Evolutionary conservation across 2,329 filamentous ascomycete species (phyloP).

Genomic region (Colletotrichum salicis): DNA sequence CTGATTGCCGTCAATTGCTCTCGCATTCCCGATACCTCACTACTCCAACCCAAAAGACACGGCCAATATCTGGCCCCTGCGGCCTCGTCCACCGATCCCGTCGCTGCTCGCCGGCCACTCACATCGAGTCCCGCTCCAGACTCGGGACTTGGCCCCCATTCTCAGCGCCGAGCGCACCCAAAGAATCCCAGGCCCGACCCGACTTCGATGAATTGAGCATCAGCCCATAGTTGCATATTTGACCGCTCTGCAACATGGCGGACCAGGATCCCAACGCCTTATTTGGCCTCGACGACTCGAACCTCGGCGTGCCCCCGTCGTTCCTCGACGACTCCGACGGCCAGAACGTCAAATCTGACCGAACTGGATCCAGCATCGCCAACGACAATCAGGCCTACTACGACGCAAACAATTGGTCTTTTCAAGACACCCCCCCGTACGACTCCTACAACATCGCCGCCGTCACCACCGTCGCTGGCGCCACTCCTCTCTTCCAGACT

Average conservation of each 20-base stretch:
- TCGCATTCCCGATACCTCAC: constrained; percentile 4
- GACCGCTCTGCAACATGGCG: constrained; percentile 46
- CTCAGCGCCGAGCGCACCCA: not conserved
- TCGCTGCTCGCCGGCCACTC: constrained; percentile 26
- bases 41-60: not conserved
- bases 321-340: constrained; percentile 47
- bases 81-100: constrained; percentile 18
- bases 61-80: constrained; percentile 9
- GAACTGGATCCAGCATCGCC: constrained; percentile 36
- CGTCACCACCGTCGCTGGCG: constrained; percentile 48
- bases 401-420: constrained; percentile 58
- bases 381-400: constrained; percentile 42
- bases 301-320: constrained; percentile 42
- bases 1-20: constrained; percentile 18
- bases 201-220: constrained; percentile 35
- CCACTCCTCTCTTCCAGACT: constrained; percentile 45
- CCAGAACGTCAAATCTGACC: constrained; percentile 35
- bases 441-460: constrained; percentile 52
- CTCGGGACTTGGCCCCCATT: constrained; percentile 17
- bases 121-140: constrained; percentile 20
- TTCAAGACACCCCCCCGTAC: constrained; percentile 60
- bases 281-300: constrained; percentile 57
- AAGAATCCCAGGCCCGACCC: constrained; percentile 13
- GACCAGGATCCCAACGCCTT: constrained; percentile 54
- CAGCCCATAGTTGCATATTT: constrained; percentile 39